Base-by-base conservation (phyloP, 352 stramenopile genomes). In the Globisporangium spiculum region DNA sequence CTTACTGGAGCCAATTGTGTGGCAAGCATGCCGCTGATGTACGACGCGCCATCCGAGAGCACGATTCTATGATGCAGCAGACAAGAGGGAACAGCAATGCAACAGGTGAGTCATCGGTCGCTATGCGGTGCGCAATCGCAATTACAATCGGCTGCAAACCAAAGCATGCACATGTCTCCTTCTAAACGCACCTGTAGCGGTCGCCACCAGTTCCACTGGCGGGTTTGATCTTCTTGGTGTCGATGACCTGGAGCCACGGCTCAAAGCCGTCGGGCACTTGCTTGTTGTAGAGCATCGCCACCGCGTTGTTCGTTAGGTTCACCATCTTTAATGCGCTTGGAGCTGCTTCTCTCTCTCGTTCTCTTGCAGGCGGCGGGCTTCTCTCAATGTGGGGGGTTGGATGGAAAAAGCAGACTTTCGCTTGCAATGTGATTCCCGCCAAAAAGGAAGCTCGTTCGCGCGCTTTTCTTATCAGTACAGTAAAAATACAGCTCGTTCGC, bases 161-260 rank as follows among this genome's bases (percentile, higher is more conserved):
- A 48, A 16, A 27, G 14, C 14, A 27, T 27, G 7, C 6, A 8
- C 7, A 59, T 20, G n/a, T 1, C 27, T 8, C 4, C 22, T 34
- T 27, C 4, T 38, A 7, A 22, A 30, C 63, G 30, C 67, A 85
- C 76, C 84, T 81, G 76, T 94, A 96, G 69, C 88, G 79, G 67
- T 96, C 86, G 50, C 83, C 84, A 54, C 85, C 85, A 12, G 79
- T 71, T 65, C 88, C 86, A 44, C 79, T 94, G 36, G 80, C 79
- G 1, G 88, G 88, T 53, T 92, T 91, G 74, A 96, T 96, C 79
- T 93, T 93, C 77, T 93, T 93, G 34, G 83, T 92, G 73, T 96
- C 86, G 60, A 96, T 96, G 57, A 96, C 75, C 77, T 96, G 88
- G 55, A 96, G 77, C 88, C 84, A 93, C 12, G 88, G 88, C 75